phyloP scores from a whole-genome alignment of 495 filamentous ascomycete genomes.

The Chlorociboria aeruginascens region DNA sequence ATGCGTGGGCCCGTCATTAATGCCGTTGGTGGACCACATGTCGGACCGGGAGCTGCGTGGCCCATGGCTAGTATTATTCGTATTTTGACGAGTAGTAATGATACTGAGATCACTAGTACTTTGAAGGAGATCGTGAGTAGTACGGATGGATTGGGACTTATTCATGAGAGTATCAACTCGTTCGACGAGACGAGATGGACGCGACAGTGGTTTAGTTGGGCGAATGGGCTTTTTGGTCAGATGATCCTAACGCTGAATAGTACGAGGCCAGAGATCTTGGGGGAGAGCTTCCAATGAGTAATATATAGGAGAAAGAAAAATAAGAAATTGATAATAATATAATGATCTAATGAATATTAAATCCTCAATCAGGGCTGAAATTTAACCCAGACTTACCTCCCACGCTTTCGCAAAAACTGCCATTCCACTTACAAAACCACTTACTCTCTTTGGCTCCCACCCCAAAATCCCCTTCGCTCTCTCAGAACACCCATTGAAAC shows the following conservation, averaged over 20 bases:
- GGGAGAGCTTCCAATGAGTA: constrained; percentile 26
- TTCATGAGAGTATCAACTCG: constrained; percentile 39
- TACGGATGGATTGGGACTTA: constrained; percentile 37
- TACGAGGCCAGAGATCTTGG: constrained; percentile 26
- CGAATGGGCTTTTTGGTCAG: constrained; percentile 57
- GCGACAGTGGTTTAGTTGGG: constrained; percentile 59
- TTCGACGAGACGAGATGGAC: constrained; percentile 42
- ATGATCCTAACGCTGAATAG: constrained; percentile 45
- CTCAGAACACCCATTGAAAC: constrained; percentile 16
- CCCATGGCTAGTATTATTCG: constrained; percentile 46
- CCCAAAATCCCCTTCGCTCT: constrained; percentile 27
- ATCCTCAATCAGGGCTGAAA: background rate
- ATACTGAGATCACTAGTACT: constrained; percentile 37
- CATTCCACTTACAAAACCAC: constrained; percentile 11
- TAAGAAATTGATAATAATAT: background rate
- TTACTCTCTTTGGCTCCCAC: constrained; percentile 25
- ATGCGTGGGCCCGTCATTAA: constrained; percentile 44
- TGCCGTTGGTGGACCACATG: constrained; percentile 38
- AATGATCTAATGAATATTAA: background rate
- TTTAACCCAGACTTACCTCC: background rate
- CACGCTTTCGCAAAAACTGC: constrained; percentile 7
- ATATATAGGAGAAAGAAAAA: background rate
- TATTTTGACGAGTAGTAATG: constrained; percentile 41
- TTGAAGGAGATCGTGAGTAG: constrained; percentile 38
- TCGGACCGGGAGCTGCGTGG: constrained; percentile 33